Conservation (phyloP, 495 filamentous ascomycete genomes). For the Apiosordaria backusii region DNA sequence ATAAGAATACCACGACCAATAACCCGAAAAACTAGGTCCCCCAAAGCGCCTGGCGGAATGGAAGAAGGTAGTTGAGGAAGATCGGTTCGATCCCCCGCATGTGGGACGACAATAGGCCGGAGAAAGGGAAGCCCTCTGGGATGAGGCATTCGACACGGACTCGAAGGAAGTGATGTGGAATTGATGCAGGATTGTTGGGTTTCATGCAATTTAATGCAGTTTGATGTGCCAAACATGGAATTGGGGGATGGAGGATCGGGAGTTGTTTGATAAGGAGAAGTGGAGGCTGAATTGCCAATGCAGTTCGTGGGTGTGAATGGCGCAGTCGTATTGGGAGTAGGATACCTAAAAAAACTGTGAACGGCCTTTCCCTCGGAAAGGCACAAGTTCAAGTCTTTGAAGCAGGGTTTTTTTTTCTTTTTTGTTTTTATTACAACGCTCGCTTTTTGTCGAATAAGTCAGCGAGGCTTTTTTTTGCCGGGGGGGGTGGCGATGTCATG, state of each 20-base stretch:
- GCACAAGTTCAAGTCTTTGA: background rate
- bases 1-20: background rate
- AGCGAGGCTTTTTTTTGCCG: background rate
- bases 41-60: background rate
- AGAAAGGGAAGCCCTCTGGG: too few relatives aligned
- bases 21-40: background rate
- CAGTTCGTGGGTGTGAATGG: too few relatives aligned
- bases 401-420: background rate
- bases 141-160: background rate
- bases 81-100: background rate
- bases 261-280: background rate
- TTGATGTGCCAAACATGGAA: background rate
- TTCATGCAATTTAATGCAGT: background rate
- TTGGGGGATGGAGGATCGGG: background rate
- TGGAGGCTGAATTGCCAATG: background rate
- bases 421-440: too few relatives aligned
- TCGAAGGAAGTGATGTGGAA: background rate
- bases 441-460: too few relatives aligned
- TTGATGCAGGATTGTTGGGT: background rate
- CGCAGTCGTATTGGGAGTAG: too few relatives aligned
- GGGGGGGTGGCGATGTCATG: background rate
- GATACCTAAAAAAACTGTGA: background rate
- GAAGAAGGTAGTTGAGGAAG: background rate
- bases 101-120: background rate
- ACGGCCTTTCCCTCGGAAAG: background rate